Conservation (phyloP, 768 basidiomycete genomes). For the Mycena galopus region DNA sequence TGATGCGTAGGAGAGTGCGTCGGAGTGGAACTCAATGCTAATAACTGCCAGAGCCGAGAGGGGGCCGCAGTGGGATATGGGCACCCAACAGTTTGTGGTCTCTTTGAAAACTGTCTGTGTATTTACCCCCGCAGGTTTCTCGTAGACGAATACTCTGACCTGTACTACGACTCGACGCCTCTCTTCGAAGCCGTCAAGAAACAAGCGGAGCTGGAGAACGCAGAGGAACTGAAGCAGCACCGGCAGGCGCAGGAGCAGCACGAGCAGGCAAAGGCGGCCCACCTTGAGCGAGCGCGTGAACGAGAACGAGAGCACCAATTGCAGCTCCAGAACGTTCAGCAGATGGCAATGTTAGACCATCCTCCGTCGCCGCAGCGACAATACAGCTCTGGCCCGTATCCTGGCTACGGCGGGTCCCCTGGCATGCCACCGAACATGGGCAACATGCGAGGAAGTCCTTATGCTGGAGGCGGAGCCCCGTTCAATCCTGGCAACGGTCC, state of each 20-base stretch:
- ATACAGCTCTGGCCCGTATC: slow-evolving; percentile 36
- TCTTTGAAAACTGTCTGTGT: not conserved
- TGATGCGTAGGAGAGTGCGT: slow-evolving; percentile 72
- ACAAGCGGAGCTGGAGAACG: slow-evolving; percentile 58
- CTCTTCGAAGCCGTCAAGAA: slow-evolving; percentile 68
- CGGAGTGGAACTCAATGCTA: slow-evolving; percentile 88
- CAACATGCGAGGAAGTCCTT: slow-evolving; percentile 37
- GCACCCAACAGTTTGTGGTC: slow-evolving; percentile 81
- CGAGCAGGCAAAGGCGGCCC: slow-evolving; percentile 42
- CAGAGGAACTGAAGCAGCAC: slow-evolving; percentile 51
- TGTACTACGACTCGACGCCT: slow-evolving; percentile 80
- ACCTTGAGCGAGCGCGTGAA: slow-evolving; percentile 39
- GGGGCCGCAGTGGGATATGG: slow-evolving; percentile 90
- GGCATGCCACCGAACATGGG: slow-evolving; percentile 39
- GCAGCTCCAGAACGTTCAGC: slow-evolving; percentile 36
- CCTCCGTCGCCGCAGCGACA: slow-evolving; percentile 35
- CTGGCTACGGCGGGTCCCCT: slow-evolving; percentile 43
- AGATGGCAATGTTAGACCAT: slow-evolving; percentile 41
- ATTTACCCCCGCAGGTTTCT: slow-evolving; percentile 65
- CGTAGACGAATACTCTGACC: slow-evolving; percentile 78
- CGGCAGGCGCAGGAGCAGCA: slow-evolving; percentile 44
- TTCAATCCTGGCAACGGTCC: slow-evolving; percentile 48
- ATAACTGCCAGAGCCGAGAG: slow-evolving; percentile 83
- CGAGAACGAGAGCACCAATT: slow-evolving; percentile 33
- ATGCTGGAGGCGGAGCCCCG: slow-evolving; percentile 44